phyloP scores from a whole-genome alignment of 164 flowering plant species.

The Piper longum region DNA sequence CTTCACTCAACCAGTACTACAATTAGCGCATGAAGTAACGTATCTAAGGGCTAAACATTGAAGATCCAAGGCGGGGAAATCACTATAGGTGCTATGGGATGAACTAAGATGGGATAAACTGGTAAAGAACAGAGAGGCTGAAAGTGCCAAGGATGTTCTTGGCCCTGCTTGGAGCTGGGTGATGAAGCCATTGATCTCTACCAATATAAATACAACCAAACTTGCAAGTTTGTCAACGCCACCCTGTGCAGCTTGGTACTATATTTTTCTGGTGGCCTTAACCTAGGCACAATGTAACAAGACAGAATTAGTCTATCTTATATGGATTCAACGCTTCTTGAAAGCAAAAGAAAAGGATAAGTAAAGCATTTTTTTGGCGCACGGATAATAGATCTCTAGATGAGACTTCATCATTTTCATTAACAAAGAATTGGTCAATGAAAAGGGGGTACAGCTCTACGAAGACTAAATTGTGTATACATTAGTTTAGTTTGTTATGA shows the following conservation, averaged over 20 bases:
- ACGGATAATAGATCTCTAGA: background rate
- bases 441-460: no score
- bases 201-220: conserved; percentile 6
- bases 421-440: background rate
- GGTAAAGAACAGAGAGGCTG: background rate
- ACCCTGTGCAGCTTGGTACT: background rate
- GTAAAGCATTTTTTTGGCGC: background rate
- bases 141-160: background rate
- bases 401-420: background rate
- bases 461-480: no score
- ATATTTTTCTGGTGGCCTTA: background rate
- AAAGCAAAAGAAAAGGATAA: background rate
- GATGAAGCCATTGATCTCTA: background rate
- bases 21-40: no score
- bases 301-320: background rate
- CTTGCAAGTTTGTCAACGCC: conserved; percentile 13
- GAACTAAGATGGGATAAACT: background rate
- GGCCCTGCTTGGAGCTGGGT: conserved; percentile 3
- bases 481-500: no score
- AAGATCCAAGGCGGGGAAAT: no score
- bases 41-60: no score
- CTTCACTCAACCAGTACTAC: no score
- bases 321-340: background rate
- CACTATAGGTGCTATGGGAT: background rate
- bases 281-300: background rate